phyloP scores from a whole-genome alignment of 805 yeast species.

The Torulaspora franciscae region DNA sequence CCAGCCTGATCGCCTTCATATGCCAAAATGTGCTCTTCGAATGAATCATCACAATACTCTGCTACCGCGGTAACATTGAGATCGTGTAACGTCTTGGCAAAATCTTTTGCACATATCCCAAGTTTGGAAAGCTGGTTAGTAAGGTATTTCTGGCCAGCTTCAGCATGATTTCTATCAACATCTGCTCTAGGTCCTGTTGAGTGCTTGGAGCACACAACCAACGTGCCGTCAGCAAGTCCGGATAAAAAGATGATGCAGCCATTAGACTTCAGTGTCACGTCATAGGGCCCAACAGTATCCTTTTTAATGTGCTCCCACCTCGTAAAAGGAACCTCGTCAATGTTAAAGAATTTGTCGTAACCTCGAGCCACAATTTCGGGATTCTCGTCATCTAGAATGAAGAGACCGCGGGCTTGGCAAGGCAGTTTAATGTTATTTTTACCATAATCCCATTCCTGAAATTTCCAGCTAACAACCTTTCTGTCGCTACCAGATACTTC shows the following conservation, averaged over 20 bases:
- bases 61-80: slow-evolving; percentile 77
- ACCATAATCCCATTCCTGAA: slow-evolving; percentile 85
- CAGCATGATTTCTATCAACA: slow-evolving; percentile 61
- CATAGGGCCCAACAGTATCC: slow-evolving; percentile 69
- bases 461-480: slow-evolving; percentile 61
- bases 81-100: slow-evolving; percentile 52
- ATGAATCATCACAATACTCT: slow-evolving; percentile 85
- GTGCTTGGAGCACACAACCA: slow-evolving; percentile 88
- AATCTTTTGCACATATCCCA: slow-evolving; percentile 41
- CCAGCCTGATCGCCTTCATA: slow-evolving; percentile 69
- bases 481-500: slow-evolving; percentile 25
- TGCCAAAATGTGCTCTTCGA: slow-evolving; percentile 89
- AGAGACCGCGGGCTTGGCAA: slow-evolving; percentile 76
- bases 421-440: slow-evolving; percentile 54
- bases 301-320: slow-evolving; percentile 43
- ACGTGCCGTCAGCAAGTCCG: slow-evolving; percentile 67
- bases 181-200: slow-evolving; percentile 68
- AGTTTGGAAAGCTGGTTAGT: slow-evolving; percentile 44
- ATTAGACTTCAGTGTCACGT: slow-evolving; percentile 78
- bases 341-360: slow-evolving; percentile 88
- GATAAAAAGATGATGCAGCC: slow-evolving; percentile 88
- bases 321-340: slow-evolving; percentile 58
- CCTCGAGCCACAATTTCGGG: slow-evolving; percentile 69
- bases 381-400: slow-evolving; percentile 41
- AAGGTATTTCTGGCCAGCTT: slow-evolving; percentile 60